A percentile compares a stretch with the other conserved stretches of the same genome.
phyloP scores from a whole-genome alignment of 2,329 filamentous ascomycete species.

The Diaporthe helianthi region DNA sequence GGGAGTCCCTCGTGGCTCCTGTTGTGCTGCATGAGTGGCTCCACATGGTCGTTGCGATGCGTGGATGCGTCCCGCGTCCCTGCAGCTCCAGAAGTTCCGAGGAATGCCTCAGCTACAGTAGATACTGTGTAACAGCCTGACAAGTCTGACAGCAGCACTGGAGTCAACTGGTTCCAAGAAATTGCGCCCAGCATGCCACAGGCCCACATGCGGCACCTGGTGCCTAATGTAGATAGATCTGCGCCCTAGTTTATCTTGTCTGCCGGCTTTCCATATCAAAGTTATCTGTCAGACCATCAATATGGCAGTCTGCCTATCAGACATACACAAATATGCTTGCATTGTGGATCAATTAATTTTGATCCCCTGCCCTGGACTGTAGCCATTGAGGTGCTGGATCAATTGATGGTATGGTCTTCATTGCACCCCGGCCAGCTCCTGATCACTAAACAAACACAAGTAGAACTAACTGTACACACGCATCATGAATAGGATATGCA shows the following conservation, averaged over 20 bases:
- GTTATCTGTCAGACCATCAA: too few relatives aligned
- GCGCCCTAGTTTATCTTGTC: slow-evolving; percentile 5
- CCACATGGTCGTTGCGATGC: background rate
- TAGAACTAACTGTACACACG: too few relatives aligned
- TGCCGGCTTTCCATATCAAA: background rate
- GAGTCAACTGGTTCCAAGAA: background rate
- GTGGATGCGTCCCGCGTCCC: too few relatives aligned
- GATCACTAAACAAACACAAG: background rate
- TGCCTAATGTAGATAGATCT: slow-evolving; percentile 8
- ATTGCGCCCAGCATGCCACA: background rate
- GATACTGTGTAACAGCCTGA: slow-evolving; percentile 1
- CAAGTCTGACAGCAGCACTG: too few relatives aligned
- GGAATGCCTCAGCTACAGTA: background rate
- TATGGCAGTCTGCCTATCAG: background rate
- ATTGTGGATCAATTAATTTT: background rate
- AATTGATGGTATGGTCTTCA: too few relatives aligned
- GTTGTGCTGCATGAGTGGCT: slow-evolving; percentile 18
- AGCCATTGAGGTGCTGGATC: slow-evolving; percentile 15
- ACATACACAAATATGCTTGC: background rate
- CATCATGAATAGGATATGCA: background rate
- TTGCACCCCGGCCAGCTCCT: background rate
- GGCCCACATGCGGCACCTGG: background rate
- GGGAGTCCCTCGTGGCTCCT: slow-evolving; percentile 13
- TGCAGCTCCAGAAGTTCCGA: background rate
- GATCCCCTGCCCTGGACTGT: background rate